Base-by-base conservation (phyloP, 1,284 basidiomycete genomes). In the Sporisorium graminicola region DNA sequence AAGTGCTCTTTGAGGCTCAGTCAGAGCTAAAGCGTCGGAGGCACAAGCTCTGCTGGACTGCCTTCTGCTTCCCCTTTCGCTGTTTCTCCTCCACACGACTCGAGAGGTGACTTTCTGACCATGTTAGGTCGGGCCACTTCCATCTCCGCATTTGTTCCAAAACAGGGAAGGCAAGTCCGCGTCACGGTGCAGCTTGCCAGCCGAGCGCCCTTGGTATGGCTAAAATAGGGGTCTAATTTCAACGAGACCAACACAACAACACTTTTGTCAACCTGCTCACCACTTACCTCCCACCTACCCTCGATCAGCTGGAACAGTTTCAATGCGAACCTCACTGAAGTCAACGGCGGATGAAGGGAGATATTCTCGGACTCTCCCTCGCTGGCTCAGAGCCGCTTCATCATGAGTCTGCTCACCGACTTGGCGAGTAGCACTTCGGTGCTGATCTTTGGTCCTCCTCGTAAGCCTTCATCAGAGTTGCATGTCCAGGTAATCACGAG, bases 391-490 rank as follows among this genome's bases (percentile, higher is more conserved):
- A 18, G 22, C 1, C 14, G 6, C 9, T 14, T 13, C 8, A 47
- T n/a, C 9, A 71, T 71, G 62, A 65, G 58, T 26, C 40, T 65
- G 54, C 42, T 71, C 29, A 14, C 51, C 3, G 58, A 61, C 18
- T 27, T 61, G 29, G 63, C 58, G 22, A 58, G 55, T 24, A 58
- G 51, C 68, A 65, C 63, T 10, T 58, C 58, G 29, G 52, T 40
- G 37, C 43, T 65, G 31, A 27, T 72, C 2, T 72, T 58, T 51
- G 69, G 64, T 7, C 64, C 69, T 24, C 64, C 69, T 31, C 14
- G 40, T 43, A 10, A 43, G 40, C n/a, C 5, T 12, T 5, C 35
- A 3, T 37, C 35, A n/a, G 14, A 35, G 3, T 13, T 35, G 35
- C 35, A 12, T 35, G 12, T 14, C 3, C 14, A 9, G 13, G 13